A percentile compares a stretch with the other conserved stretches of the same genome.
phyloP scores from a whole-genome alignment of 345 rosid species.

The Linum lewisii region DNA sequence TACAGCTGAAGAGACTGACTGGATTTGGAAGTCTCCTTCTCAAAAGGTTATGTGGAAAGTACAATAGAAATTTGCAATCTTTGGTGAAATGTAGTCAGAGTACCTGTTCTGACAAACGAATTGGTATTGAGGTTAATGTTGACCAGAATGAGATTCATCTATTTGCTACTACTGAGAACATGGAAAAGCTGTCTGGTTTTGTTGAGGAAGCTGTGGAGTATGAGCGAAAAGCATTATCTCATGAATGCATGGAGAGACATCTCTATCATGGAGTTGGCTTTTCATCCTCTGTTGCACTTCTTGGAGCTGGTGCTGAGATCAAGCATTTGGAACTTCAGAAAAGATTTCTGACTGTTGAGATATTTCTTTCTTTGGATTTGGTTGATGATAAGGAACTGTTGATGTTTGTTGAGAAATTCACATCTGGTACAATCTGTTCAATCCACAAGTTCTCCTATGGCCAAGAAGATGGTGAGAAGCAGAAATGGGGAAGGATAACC shows the following conservation, averaged over 20 bases:
- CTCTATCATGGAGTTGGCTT: conserved; percentile 48
- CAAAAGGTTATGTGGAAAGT: conserved; percentile 71
- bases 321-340: conserved; percentile 77
- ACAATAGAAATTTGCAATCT: conserved; percentile 37
- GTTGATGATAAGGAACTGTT: conserved; percentile 60
- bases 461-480: conserved; percentile 42
- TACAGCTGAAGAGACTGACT: conserved; percentile 42
- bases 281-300: conserved; percentile 52
- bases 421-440: conserved; percentile 50
- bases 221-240: conserved; percentile 50
- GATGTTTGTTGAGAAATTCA: conserved; percentile 46
- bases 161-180: conserved; percentile 39
- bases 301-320: conserved; percentile 85
- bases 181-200: conserved; percentile 41
- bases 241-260: conserved; percentile 67
- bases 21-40: conserved; percentile 52
- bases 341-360: conserved; percentile 53
- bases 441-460: conserved; percentile 36
- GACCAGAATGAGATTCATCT: conserved; percentile 58
- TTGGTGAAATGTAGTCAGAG: conserved; percentile 44
- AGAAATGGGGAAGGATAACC: conserved; percentile 77
- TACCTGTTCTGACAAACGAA: conserved; percentile 48
- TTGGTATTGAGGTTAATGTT: conserved; percentile 46
- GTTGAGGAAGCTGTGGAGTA: conserved; percentile 45
- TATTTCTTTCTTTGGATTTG: conserved; percentile 33